These are phyloP conservation scores for Flaveria linearis DNA, from an alignment of 129 eudicot species.

Conservation along the genomic window DNA sequence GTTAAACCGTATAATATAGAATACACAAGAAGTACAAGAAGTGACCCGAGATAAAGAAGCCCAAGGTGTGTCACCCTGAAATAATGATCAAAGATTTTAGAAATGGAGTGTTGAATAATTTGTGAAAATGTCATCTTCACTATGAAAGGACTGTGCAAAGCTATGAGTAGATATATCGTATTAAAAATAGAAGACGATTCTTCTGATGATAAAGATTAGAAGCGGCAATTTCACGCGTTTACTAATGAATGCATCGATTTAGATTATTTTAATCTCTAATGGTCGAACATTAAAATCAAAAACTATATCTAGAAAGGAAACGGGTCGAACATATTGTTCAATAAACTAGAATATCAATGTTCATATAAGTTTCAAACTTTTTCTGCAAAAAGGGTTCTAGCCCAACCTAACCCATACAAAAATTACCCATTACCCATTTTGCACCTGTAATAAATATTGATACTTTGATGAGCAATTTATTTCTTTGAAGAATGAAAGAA, in stretches of 20 bases:
- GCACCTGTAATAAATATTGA: background rate
- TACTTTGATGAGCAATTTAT: background rate
- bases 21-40: constrained; percentile 86
- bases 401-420: background rate
- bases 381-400: background rate
- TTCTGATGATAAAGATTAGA: background rate
- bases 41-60: constrained; percentile 81
- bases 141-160: background rate
- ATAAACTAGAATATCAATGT: background rate
- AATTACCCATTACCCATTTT: background rate
- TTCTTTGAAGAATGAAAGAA: constrained; percentile 19
- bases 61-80: constrained; percentile 97
- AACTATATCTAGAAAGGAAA: background rate
- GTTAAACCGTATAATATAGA: constrained; percentile 88
- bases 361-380: background rate
- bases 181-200: background rate
- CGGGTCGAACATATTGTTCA: background rate
- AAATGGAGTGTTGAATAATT: background rate
- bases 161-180: constrained; percentile 6
- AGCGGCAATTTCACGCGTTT: background rate
- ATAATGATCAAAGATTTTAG: background rate
- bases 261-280: background rate
- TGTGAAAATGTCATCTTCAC: background rate
- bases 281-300: background rate
- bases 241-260: background rate